Percentiles rank a stretch among this genome's conserved stretches.
phyloP scores from a whole-genome alignment of 1,139 yeast genomes.

The Pneumocystis murina region DNA sequence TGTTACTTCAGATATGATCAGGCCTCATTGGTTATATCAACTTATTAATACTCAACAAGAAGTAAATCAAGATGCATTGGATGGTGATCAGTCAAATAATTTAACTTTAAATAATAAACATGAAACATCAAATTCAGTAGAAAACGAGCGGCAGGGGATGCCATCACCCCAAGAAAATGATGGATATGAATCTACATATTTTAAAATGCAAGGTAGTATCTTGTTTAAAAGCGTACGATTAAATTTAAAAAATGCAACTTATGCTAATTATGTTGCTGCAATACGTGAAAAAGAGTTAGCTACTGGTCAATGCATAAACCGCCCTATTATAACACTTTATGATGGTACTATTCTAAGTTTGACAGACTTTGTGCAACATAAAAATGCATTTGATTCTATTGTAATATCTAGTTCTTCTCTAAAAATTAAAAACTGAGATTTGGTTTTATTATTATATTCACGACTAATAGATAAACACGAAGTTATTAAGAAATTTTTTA shows the following conservation, averaged over 20 bases:
- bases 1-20: conserved; percentile 59
- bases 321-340: neutral
- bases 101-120: neutral
- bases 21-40: conserved; percentile 86
- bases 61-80: too few species aligned
- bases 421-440: neutral
- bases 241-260: neutral
- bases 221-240: neutral
- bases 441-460: neutral
- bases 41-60: conserved; percentile 22
- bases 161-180: too few species aligned
- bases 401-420: neutral
- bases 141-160: neutral
- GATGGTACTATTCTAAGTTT: neutral
- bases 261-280: neutral
- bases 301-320: neutral
- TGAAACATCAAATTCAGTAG: neutral
- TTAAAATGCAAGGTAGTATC: too few species aligned
- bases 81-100: neutral
- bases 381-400: neutral
- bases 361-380: neutral
- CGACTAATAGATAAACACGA: too few species aligned
- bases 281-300: neutral
- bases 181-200: too few species aligned
- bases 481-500: too few species aligned